Base-by-base conservation (phyloP, 257 asterid genomes). In the Solanum medicagineum region DNA sequence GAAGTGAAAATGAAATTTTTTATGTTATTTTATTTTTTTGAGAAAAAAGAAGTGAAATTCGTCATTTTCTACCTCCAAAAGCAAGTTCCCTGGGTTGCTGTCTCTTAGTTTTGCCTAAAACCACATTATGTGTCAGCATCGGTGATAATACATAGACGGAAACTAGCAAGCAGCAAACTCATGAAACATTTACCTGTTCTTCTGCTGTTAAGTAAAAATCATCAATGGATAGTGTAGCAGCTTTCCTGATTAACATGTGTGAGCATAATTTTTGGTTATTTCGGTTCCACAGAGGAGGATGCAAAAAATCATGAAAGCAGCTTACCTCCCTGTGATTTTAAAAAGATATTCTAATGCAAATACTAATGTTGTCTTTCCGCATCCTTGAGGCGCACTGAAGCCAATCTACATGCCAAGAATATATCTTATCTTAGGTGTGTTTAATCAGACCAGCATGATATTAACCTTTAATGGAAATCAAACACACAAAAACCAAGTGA, bases 321-420 rank as follows among this genome's bases (percentile, higher is more conserved):
- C 90, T 93, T 92, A 97, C 99, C 99, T 95, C 94, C 98, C 98
- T 85, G 91, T 91, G 83, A 91, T 86, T 74, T 75, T 84, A 91
- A 95, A 95, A 86, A 97, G 98, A 88, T 90, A 95, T 83, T 94
- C 93, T 87, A 97, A 90, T 81, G 99, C 99, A 86, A 95, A 95
- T 86, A 95, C 99, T 45, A 97, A 98, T 1, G 99, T 95, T 11
- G 99, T 95, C 87, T 97, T 97, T 77, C 99, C 99, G 90, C 99
- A 95, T 75, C 99, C 99, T 91, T 97, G 99, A 20, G 99, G 99
- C 16, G 99, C 99, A 86, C 99, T 97, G 89, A 97, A 95, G 84
- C 99, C 99, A 90, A 97, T 97, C 99, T 97, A 92, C 95, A 91
- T 60, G 49, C 71, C 68, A 66, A 75, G 63, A 47, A 44, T 19